A percentile compares a stretch with the other conserved stretches of the same genome.
These are phyloP conservation scores for Xanthoconium separans DNA, from an alignment of 1,284 basidiomycete species.

Conservation along the genomic window DNA sequence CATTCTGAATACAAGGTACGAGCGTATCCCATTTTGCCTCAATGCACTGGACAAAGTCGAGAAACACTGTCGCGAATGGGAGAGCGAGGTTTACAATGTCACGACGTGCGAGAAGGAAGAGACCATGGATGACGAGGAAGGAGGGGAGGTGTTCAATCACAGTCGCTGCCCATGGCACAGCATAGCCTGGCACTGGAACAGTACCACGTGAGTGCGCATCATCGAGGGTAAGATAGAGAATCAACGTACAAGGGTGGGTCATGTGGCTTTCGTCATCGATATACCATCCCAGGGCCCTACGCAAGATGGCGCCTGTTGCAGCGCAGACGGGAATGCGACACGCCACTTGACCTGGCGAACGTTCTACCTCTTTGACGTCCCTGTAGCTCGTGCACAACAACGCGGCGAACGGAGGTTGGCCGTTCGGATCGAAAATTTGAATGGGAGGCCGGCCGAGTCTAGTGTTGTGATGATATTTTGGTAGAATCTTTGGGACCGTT, in stretches of 20 bases:
- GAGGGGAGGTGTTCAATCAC: conserved; percentile 14
- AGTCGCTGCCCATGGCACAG: conserved; percentile 16
- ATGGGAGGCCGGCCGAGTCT: not conserved
- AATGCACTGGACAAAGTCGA: conserved; percentile 15
- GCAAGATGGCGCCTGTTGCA: conserved; percentile 1
- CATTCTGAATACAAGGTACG: conserved; percentile 15
- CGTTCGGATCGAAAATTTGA: not conserved
- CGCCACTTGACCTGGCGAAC: conserved; percentile 7
- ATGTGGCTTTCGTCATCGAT: conserved; percentile 11
- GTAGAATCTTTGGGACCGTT: conserved; percentile 9
- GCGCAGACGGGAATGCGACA: conserved; percentile 10
- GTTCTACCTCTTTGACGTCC: conserved; percentile 10
- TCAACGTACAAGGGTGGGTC: not conserved
- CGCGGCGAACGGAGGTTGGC: not conserved
- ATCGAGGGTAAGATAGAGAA: not conserved
- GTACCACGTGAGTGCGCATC: not conserved
- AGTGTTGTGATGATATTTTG: conserved; percentile 13
- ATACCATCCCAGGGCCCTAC: conserved; percentile 3
- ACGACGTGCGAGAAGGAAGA: conserved; percentile 14
- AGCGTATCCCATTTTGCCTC: conserved; percentile 23
- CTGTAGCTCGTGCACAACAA: conserved; percentile 7
- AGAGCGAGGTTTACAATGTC: conserved; percentile 5
- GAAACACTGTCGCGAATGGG: conserved; percentile 10
- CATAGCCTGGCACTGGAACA: conserved; percentile 16
- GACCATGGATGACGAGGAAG: conserved; percentile 18